phyloP scores from a whole-genome alignment of 169 alveolate genomes.

The Plasmodium ovale region DNA sequence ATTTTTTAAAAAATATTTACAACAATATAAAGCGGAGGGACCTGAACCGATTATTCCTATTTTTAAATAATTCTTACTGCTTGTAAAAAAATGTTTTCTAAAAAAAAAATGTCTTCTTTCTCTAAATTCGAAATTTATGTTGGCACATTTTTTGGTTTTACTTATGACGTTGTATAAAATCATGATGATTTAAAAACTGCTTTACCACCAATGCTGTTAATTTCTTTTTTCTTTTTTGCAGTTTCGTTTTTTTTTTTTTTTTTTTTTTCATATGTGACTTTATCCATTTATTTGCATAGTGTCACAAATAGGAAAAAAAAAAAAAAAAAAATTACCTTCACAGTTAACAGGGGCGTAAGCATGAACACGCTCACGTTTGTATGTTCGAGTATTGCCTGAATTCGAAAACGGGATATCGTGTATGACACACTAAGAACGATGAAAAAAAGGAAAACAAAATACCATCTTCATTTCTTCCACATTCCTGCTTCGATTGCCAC shows the following conservation, averaged over 20 bases:
- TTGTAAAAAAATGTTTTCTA: conserved; percentile 18
- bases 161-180: not conserved
- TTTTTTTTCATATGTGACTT: not conserved
- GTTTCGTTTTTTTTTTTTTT: too few species aligned
- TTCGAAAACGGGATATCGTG: too few species aligned
- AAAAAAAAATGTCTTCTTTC: not conserved
- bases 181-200: not conserved
- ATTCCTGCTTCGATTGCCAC: too few species aligned
- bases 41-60: conserved; percentile 90
- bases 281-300: too few species aligned
- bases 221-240: not conserved
- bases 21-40: conserved; percentile 91
- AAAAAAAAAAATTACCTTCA: too few species aligned
- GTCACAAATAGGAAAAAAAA: too few species aligned
- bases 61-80: conserved; percentile 62
- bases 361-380: too few species aligned
- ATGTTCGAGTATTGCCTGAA: too few species aligned
- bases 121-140: not conserved
- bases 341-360: too few species aligned
- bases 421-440: too few species aligned
- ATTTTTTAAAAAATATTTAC: conserved; percentile 80
- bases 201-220: not conserved
- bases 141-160: not conserved
- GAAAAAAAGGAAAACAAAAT: too few species aligned
- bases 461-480: too few species aligned